phyloP scores from a whole-genome alignment of 495 filamentous ascomycete genomes.

The Daldinia bambusicola region DNA sequence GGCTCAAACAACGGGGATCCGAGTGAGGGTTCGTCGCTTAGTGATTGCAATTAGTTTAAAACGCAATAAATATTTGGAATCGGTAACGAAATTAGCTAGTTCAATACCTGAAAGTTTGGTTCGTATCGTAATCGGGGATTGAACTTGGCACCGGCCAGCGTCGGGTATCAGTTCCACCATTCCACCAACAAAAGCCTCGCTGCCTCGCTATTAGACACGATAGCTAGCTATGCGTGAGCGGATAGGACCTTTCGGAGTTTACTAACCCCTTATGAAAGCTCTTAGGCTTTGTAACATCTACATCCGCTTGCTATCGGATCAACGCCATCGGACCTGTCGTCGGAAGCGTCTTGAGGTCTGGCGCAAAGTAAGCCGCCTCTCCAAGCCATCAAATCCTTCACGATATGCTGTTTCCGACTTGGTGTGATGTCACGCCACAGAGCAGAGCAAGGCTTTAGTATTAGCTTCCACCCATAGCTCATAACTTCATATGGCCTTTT shows the following conservation, averaged over 20 bases:
- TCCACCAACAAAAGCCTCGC: not conserved
- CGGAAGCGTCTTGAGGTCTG: not conserved
- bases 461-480: not conserved
- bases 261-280: not conserved
- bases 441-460: not conserved
- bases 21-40: conserved; percentile 9
- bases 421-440: not conserved
- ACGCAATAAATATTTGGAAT: conserved; percentile 8
- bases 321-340: not conserved
- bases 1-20: conserved; percentile 29
- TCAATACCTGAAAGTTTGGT: conserved; percentile 24
- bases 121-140: conserved; percentile 13
- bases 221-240: conserved; percentile 11
- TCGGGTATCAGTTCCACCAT: conserved; percentile 13
- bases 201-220: not conserved
- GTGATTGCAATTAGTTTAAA: conserved; percentile 22
- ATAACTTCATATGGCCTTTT: not conserved
- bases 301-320: not conserved
- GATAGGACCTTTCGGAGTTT: not conserved
- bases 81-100: conserved; percentile 12
- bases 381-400: not conserved
- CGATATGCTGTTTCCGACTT: not conserved
- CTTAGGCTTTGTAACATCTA: not conserved
- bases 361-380: not conserved
- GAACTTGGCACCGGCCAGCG: conserved; percentile 12